A percentile compares a stretch with the other conserved stretches of the same genome.
These are phyloP conservation scores for Nymphaea colorata DNA, from an alignment of 164 flowering plant species.

Conservation along the genomic window DNA sequence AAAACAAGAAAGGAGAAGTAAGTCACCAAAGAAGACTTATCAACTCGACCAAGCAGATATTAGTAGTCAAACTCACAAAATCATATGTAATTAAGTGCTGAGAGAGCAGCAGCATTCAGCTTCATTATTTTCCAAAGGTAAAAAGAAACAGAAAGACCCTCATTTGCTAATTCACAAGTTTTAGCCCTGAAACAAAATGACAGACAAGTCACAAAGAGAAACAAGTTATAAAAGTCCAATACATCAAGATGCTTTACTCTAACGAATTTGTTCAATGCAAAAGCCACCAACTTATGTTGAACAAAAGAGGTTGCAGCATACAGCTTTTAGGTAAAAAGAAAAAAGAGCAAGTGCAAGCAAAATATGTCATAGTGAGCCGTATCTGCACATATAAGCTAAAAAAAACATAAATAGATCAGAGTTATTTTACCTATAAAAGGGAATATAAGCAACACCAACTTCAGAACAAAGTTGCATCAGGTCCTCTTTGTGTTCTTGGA, in stretches of 20 bases:
- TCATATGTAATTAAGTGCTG: background rate
- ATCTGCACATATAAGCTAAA: background rate
- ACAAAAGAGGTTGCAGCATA: slow-evolving; percentile 31
- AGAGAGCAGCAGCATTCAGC: background rate
- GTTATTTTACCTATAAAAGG: slow-evolving; percentile 7
- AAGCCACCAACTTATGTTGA: background rate
- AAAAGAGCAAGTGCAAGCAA: background rate
- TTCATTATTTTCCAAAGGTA: background rate
- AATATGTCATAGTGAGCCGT: background rate
- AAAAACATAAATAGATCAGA: background rate
- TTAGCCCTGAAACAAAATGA: slow-evolving; percentile 30
- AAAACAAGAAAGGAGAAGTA: background rate
- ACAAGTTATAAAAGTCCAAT: too few relatives aligned
- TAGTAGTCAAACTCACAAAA: background rate
- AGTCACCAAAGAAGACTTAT: background rate
- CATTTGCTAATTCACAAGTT: slow-evolving; percentile 7
- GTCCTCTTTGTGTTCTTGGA: slow-evolving; percentile 28
- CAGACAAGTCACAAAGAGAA: background rate
- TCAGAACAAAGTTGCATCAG: slow-evolving; percentile 32
- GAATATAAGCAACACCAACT: slow-evolving; percentile 47
- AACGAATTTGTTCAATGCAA: slow-evolving; percentile 16
- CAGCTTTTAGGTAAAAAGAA: slow-evolving; percentile 14
- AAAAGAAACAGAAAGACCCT: slow-evolving; percentile 9
- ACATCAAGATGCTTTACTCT: background rate
- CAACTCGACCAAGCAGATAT: background rate